Conservation (phyloP, 306 rosid genomes). For the Luffa acutangula region DNA sequence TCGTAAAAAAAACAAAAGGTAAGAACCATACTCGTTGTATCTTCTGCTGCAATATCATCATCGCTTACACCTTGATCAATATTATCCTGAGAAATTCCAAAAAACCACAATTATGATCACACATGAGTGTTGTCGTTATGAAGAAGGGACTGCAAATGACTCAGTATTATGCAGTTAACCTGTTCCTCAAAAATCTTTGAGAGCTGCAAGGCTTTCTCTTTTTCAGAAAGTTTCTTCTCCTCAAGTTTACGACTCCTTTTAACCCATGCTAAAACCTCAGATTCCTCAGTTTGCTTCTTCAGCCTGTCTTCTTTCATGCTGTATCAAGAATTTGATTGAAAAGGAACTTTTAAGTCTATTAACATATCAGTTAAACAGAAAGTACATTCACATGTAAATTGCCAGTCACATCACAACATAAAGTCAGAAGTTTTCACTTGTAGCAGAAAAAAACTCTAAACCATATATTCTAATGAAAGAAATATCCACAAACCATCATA, state of each 20-base stretch:
- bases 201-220: conserved; percentile 62
- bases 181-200: conserved; percentile 88
- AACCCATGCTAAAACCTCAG: conserved; percentile 79
- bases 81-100: conserved; percentile 56
- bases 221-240: conserved; percentile 45
- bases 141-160: not conserved
- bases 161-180: conserved; percentile 24
- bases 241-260: conserved; percentile 67
- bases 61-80: conserved; percentile 71
- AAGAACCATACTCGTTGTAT: conserved; percentile 32
- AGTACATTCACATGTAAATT: not conserved
- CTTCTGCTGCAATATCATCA: conserved; percentile 44
- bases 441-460: not conserved
- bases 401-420: not conserved
- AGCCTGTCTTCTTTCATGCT: conserved; percentile 78
- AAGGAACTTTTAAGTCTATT: not conserved
- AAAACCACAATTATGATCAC: conserved; percentile 8
- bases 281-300: conserved; percentile 56
- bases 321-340: conserved; percentile 9
- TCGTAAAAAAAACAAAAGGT: not conserved
- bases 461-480: not conserved
- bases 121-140: not conserved
- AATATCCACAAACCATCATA: not conserved
- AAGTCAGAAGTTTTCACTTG: not conserved
- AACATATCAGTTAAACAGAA: not conserved